phyloP scores from a whole-genome alignment of 768 basidiomycete species.

The Pleurotus tuber-regium region DNA sequence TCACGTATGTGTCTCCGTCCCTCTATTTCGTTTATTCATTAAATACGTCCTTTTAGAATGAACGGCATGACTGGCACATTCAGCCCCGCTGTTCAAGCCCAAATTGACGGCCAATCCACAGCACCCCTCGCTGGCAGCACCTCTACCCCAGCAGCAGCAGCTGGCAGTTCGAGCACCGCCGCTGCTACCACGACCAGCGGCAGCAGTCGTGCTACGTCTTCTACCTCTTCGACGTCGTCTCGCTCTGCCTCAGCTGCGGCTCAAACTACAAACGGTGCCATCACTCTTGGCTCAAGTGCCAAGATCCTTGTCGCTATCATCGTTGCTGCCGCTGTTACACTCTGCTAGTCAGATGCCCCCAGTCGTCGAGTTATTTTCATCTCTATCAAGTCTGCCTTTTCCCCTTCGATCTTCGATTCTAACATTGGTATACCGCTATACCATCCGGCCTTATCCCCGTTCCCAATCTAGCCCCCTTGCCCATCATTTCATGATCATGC shows the following conservation, averaged over 20 bases:
- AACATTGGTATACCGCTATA: no score
- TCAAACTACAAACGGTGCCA: slow-evolving; percentile 5
- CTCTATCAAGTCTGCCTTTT: neutral
- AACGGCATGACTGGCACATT: slow-evolving; percentile 72
- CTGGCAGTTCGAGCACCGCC: slow-evolving; percentile 20
- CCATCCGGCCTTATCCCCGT: slow-evolving; percentile 2
- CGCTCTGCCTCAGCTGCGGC: slow-evolving; percentile 4
- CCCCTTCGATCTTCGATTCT: no score
- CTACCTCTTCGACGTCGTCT: neutral
- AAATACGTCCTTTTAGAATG: slow-evolving; percentile 38
- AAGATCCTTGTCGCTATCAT: neutral
- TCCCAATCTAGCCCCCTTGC: neutral
- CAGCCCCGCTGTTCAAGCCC: slow-evolving; percentile 46
- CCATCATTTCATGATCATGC: neutral
- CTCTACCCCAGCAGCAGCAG: slow-evolving; percentile 21
- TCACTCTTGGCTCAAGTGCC: neutral
- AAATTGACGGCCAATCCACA: slow-evolving; percentile 61
- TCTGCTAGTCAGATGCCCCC: slow-evolving; percentile 4
- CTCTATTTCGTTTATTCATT: neutral
- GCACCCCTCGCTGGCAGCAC: slow-evolving; percentile 49
- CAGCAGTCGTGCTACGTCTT: slow-evolving; percentile 15
- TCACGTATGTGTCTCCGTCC: slow-evolving; percentile 47
- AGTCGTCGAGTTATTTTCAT: neutral
- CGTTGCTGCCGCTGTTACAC: slow-evolving; percentile 8
- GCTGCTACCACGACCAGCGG: slow-evolving; percentile 18